Conservation (phyloP, 1,139 yeast genomes). For the Blastobotrys ciferrii region DNA sequence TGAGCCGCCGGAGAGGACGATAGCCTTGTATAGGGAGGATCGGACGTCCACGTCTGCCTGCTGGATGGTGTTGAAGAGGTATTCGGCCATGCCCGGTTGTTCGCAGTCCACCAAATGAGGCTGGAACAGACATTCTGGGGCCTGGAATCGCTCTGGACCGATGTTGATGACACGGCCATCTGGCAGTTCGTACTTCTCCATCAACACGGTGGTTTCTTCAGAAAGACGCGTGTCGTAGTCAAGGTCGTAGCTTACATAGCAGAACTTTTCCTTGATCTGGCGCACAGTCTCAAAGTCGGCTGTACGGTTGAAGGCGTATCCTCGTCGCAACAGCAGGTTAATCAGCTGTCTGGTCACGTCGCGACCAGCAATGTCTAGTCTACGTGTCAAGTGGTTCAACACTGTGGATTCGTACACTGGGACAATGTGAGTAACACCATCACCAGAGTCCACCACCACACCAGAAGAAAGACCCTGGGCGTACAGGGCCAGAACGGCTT, state of each 20-base stretch:
- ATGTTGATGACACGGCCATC: conserved; percentile 94
- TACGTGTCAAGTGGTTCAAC: conserved; percentile 83
- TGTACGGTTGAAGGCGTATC: conserved; percentile 96
- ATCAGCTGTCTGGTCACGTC: conserved; percentile 95
- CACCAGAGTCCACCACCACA: conserved; percentile 97
- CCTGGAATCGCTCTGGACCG: conserved; percentile 95
- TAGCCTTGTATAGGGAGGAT: conserved; percentile 82
- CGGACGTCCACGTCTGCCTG: conserved; percentile 92
- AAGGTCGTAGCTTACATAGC: conserved; percentile 92
- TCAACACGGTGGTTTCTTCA: conserved; percentile 90
- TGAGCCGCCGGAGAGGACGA: conserved; percentile 93
- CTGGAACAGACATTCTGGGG: conserved; percentile 97
- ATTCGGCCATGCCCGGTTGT: conserved; percentile 95
- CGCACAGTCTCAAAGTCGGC: conserved; percentile 99
- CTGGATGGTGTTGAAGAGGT: conserved; percentile 87
- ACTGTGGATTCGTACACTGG: conserved; percentile 98
- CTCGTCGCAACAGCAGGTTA: conserved; percentile 86
- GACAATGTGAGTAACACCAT: conserved; percentile 94
- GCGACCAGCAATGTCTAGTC: conserved; percentile 97
- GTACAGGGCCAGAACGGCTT: conserved; percentile 93
- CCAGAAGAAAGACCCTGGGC: conserved; percentile 98
- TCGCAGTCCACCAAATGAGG: conserved; percentile 96
- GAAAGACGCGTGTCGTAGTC: conserved; percentile 85
- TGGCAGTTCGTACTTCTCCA: conserved; percentile 88
- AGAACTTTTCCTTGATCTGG: conserved; percentile 92